These are phyloP conservation scores for Aspergillus asperescens DNA, from an alignment of 495 filamentous ascomycete species.

Conservation along the genomic window DNA sequence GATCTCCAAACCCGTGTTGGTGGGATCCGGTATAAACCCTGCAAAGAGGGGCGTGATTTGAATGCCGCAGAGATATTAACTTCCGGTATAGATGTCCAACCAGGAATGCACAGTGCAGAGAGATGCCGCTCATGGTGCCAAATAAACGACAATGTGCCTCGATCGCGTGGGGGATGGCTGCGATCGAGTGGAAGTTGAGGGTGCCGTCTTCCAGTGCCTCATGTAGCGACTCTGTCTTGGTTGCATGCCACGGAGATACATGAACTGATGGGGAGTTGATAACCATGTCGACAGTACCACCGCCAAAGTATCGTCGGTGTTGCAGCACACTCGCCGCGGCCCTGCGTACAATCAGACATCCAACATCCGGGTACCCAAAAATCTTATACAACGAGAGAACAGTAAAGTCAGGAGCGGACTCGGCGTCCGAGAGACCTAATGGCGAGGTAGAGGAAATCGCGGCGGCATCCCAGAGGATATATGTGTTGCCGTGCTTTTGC, in stretches of 20 bases:
- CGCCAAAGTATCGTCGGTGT: constrained; percentile 67
- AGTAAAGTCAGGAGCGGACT: constrained; percentile 64
- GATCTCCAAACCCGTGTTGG: constrained; percentile 51
- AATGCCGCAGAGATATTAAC: constrained; percentile 51
- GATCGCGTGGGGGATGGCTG: constrained; percentile 65
- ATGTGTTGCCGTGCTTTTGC: constrained; percentile 45
- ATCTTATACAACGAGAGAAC: constrained; percentile 76
- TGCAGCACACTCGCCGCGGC: constrained; percentile 56
- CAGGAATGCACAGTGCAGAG: constrained; percentile 57
- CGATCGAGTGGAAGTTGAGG: constrained; percentile 69
- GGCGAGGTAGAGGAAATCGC: constrained; percentile 63
- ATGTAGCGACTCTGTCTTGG: constrained; percentile 54
- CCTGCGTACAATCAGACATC: constrained; percentile 62
- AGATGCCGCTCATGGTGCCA: constrained; percentile 56
- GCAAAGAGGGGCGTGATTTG: constrained; percentile 53
- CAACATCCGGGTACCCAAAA: constrained; percentile 75
- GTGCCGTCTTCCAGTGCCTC: constrained; percentile 74
- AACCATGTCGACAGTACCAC: constrained; percentile 71
- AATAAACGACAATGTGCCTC: constrained; percentile 59
- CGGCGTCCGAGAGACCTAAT: constrained; percentile 55
- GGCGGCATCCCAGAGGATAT: constrained; percentile 67
- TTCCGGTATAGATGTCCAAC: constrained; percentile 45
- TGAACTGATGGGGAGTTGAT: constrained; percentile 42
- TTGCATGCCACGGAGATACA: constrained; percentile 51
- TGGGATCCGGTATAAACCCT: constrained; percentile 49